A percentile compares a stretch with the other conserved stretches of the same genome.
These are phyloP conservation scores for Spergularia marina DNA, from an alignment of 148 eudicot species.

Conservation along the genomic window DNA sequence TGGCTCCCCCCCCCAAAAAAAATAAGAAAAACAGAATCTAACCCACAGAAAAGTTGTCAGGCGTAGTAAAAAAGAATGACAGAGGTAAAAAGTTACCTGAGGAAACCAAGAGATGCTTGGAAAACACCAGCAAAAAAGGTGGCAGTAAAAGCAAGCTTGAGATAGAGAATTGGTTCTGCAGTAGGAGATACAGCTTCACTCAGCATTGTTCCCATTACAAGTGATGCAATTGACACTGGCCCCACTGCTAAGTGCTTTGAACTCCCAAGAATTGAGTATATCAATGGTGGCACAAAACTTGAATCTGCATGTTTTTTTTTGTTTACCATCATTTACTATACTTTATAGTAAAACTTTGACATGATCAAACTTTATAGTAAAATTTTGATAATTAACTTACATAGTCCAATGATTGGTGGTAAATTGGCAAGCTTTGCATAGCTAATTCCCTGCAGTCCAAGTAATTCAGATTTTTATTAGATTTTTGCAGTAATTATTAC, in stretches of 20 bases:
- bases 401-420: constrained; percentile 90
- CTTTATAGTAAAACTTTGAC: neutral
- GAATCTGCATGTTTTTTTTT: constrained; percentile 51
- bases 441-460: constrained; percentile 74
- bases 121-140: constrained; percentile 89
- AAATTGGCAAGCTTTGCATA: constrained; percentile 95
- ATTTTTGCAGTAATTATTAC: neutral
- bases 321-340: neutral
- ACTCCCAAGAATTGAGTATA: constrained; percentile 83
- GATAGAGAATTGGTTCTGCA: constrained; percentile 54
- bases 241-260: constrained; percentile 93
- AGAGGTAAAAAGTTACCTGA: constrained; percentile 41
- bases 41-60: neutral
- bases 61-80: no score
- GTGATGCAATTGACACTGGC: constrained; percentile 91
- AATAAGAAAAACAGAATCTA: constrained; percentile 1
- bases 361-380: neutral
- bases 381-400: constrained; percentile 41
- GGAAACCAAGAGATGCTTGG: constrained; percentile 74
- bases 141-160: constrained; percentile 76
- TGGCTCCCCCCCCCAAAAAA: neutral
- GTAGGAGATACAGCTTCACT: constrained; percentile 62
- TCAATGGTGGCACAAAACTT: constrained; percentile 92
- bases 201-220: constrained; percentile 81
- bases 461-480: constrained; percentile 11